Evolutionary conservation across 805 yeast species (phyloP), one percentile per base, ranked within the genome.

Genomic region (Torulaspora microellipsoides): DNA sequence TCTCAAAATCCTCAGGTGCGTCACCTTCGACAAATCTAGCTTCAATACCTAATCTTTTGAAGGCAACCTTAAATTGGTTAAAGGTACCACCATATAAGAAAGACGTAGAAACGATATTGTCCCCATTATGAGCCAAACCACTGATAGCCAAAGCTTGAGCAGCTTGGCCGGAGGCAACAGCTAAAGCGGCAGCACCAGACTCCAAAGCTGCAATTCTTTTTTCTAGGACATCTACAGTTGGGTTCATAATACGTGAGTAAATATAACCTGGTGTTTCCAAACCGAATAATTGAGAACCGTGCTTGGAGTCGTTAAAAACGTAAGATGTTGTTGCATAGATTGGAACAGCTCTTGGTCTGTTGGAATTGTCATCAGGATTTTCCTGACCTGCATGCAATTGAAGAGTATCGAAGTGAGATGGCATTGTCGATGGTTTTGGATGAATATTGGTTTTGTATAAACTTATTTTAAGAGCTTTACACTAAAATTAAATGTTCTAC

Each of bases 381-480:
- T 74, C 75, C 70, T 89, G 96, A 52, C 99, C 99, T 42, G 96
- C 96, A 68, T 91, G 98, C 56, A 91, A 77, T 73, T 91, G 96
- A 46, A 85, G 73, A 27, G 96, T 90, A 59, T 90, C 96, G 58
- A 87, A 88, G 59, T 83, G 90, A 29, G 81, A 76, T 31, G 81
- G 79, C 65, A 69, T 68, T 45, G 44, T 58, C 45, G 12, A 29
- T 15, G 30, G 25, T 20, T 20, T 20, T 4, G 8, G 8, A 5
- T 20, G 25, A 20, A 20, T 17, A 20, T 2, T 20, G 7, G 25
- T 20, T 20, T 7, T 7, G 4, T 20, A 6, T 20, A 20, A 7
- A 20, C 25, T 20, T 20, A 7, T 4, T 20, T 20, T 20, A 8
- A 8, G 2, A 7, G 7, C 2, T 20, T 20, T 20, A 20, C 8